Conservation (phyloP, 768 basidiomycete species). For the Mycena chlorophos region DNA sequence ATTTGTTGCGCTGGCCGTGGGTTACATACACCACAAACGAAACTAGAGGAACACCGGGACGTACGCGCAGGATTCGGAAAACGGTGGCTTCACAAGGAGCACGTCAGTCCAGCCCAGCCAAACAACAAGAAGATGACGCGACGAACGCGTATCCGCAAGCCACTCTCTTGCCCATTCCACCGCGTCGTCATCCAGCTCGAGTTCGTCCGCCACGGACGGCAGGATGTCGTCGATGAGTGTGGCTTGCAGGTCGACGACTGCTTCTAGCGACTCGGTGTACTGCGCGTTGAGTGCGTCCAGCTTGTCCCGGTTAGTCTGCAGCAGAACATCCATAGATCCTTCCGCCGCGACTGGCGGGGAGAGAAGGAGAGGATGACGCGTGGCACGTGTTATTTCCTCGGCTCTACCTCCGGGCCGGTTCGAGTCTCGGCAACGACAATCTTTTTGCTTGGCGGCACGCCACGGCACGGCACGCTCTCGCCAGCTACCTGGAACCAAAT, state of each 20-base stretch:
- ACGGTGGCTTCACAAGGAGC: constrained; percentile 45
- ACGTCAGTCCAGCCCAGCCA: constrained; percentile 4
- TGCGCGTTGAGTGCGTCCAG: constrained; percentile 29
- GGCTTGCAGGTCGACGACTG: constrained; percentile 48
- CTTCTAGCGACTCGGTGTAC: constrained; percentile 50
- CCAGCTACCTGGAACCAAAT: no score
- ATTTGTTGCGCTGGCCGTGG: constrained; percentile 59
- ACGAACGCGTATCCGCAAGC: constrained; percentile 67
- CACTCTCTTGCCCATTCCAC: constrained; percentile 58
- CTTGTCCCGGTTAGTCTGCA: constrained; percentile 47
- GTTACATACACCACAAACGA: constrained; percentile 7
- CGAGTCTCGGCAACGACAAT: no score
- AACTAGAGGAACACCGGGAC: constrained; percentile 24
- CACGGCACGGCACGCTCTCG: no score
- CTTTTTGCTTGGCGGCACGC: no score
- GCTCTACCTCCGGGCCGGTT: no score
- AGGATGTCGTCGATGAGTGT: constrained; percentile 58
- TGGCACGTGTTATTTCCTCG: constrained; percentile 9
- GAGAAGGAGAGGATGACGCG: no score
- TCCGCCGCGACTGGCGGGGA: constrained; percentile 18
- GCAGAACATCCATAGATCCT: constrained; percentile 41
- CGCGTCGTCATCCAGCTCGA: constrained; percentile 48
- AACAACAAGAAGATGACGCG: constrained; percentile 15
- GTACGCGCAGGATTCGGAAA: constrained; percentile 64
- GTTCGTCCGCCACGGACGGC: constrained; percentile 60